Base-by-base conservation (phyloP, 306 rosid genomes). In the Hippophae tibetana region DNA sequence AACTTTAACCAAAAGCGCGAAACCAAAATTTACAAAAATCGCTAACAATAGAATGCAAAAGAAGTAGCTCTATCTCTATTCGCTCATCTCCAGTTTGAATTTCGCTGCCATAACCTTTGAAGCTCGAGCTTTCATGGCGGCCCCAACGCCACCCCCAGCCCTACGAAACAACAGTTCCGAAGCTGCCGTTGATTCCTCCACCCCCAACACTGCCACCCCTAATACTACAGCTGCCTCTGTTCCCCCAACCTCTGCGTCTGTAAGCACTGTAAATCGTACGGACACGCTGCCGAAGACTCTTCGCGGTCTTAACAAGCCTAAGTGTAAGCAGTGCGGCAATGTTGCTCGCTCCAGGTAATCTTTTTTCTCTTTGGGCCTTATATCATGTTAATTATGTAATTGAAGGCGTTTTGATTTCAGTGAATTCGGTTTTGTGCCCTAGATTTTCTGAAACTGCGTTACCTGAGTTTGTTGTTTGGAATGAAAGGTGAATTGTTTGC, bases 341-440 rank as follows among this genome's bases (percentile, higher is more conserved):
- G 99, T 92, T 56, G 96, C 99, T 78, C 99, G 99, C 68, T 92
- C 96, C 64, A 78, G 99, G 95, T 83, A 41, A 12, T 8, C 8
- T 48, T 13, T 54, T 10, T 8, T 46, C 66, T 31, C 3, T 31
- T 49, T 48, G 23, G 23, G 48, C 23, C 25, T 47, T 25, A 54
- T 47, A n/a, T 40, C 50, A 31, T 0, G 10, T n/a, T 42, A 3
- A 3, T 52, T n/a, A 0, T 51, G n/a, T 23, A 49, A 13, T 14
- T 64, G 43, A 7, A 6, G 47, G 13, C 13, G 27, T 43, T 26
- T 52, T 57, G 6, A 38, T 56, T 63, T 49, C 41, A 42, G 8
- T 5, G n/a, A 54, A 43, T 45, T 64, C 6, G 47, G 52, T 63
- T 43, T 9, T 3, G 61, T n/a, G 26, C 38, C 38, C 38, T 31